Base-by-base conservation (phyloP, 2,329 filamentous ascomycete genomes). In the Ophiostoma ulmi region DNA sequence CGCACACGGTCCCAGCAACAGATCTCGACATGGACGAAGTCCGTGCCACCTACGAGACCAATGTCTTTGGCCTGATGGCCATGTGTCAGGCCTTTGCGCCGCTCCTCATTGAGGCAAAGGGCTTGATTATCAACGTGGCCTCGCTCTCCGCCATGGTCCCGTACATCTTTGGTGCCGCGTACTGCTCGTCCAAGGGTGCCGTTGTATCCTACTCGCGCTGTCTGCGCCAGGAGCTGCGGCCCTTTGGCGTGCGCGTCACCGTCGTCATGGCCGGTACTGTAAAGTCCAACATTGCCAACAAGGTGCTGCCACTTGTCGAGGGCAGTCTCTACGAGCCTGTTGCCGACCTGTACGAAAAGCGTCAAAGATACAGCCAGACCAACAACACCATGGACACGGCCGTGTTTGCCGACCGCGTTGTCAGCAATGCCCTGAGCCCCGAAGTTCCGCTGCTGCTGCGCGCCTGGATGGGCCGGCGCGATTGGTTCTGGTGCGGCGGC, bases 11-110 rank as follows among this genome's bases (percentile, higher is more conserved):
- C 68, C 83, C 85, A 0, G 83, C 84, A 0, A 80, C 83, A 1
- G 85, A 87, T 75, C 81, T 85, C 65, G 80, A 84, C 68, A 75
- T 87, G 8, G 80, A 83, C 69, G 84, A 86, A 68, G 83, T 85
- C 5, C 84, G 85, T 71, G 76, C 79, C 72, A 85, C 83, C 1
- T 87, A 85, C 69, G 85, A 87, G 76, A 83, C 84, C 73, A 87
- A 87, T 74, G 84, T 87, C 58, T 86, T 88, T 72, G 83, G 83
- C 61, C 81, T 84, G 74, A 87, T 88, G 84, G 81, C 83, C 75
- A 85, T 85, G 80, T 82, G 81, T 69, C 80, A 85, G 74, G 79
- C 81, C 39, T 87, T 87, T 74, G 77, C 80, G 13, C 79, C 80
- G 70, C 80, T 83, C 63, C 81, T 88, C 35, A 84, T 87, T 68